A percentile compares a stretch with the other conserved stretches of the same genome.
These are phyloP conservation scores for Penicillium verrucosum DNA, from an alignment of 2,329 filamentous ascomycete genomes.

Conservation along the genomic window DNA sequence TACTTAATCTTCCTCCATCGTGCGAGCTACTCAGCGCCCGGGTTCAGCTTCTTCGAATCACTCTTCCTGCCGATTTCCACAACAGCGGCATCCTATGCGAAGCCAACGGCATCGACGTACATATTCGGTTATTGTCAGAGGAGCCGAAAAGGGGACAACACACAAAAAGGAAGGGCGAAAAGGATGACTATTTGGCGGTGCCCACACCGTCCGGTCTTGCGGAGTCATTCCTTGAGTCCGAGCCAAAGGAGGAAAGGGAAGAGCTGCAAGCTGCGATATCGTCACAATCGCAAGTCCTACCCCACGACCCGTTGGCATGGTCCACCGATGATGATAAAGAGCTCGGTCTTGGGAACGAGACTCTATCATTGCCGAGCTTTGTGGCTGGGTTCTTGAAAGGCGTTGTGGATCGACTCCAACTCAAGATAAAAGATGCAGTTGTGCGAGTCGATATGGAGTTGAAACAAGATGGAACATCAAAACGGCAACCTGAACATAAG, in stretches of 20 bases:
- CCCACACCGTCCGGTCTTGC: slow-evolving; percentile 57
- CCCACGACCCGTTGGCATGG: slow-evolving; percentile 43
- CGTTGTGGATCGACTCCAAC: slow-evolving; percentile 55
- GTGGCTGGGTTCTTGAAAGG: slow-evolving; percentile 59
- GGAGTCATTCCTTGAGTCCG: slow-evolving; percentile 58
- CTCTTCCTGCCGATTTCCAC: slow-evolving; percentile 83
- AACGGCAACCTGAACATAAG: slow-evolving; percentile 34
- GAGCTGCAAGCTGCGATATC: slow-evolving; percentile 58
- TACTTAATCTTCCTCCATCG: slow-evolving; percentile 70
- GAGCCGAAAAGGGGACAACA: slow-evolving; percentile 32
- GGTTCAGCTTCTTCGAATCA: slow-evolving; percentile 72
- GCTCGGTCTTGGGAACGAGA: slow-evolving; percentile 51
- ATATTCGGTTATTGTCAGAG: slow-evolving; percentile 55
- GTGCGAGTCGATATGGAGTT: slow-evolving; percentile 52
- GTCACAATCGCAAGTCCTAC: slow-evolving; percentile 50
- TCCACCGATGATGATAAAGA: slow-evolving; percentile 51
- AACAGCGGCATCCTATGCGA: slow-evolving; percentile 79
- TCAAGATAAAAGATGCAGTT: slow-evolving; percentile 52
- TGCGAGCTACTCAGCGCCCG: slow-evolving; percentile 71
- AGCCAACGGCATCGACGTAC: slow-evolving; percentile 74
- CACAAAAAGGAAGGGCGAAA: slow-evolving; percentile 21
- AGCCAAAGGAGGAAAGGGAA: slow-evolving; percentile 55
- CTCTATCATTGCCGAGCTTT: slow-evolving; percentile 57
- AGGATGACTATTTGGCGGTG: slow-evolving; percentile 13
- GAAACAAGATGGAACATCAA: slow-evolving; percentile 37